These are phyloP conservation scores for Cryptosporidium muris DNA, from an alignment of 169 alveolate species.

Conservation along the genomic window DNA sequence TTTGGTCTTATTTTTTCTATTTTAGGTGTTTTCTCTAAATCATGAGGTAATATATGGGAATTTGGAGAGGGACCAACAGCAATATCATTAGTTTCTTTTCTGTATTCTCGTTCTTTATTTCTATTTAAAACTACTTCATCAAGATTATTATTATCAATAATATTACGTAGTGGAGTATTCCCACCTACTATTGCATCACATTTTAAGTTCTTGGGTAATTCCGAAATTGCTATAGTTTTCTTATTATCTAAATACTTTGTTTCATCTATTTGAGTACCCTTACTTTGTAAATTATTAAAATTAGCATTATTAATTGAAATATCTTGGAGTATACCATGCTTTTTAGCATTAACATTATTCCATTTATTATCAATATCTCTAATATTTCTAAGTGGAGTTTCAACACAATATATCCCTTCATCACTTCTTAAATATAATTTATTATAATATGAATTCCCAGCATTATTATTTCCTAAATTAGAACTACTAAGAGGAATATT, in stretches of 20 bases:
- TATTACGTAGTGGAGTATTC: constrained; percentile 50
- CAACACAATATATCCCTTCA: constrained; percentile 40
- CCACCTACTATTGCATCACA: constrained; percentile 71
- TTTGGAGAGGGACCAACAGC: constrained; percentile 71
- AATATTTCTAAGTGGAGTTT: constrained; percentile 43
- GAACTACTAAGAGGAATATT: neutral
- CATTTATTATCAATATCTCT: constrained; percentile 7
- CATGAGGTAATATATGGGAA: neutral
- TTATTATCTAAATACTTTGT: neutral
- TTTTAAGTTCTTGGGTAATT: neutral
- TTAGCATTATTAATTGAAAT: neutral
- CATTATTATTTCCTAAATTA: constrained; percentile 6
- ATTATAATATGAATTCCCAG: neutral
- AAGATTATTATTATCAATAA: neutral
- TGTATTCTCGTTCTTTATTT: neutral
- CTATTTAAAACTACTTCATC: neutral
- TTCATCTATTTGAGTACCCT: neutral
- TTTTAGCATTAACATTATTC: neutral
- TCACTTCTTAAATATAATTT: too few relatives aligned
- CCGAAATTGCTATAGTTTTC: neutral
- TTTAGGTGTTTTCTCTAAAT: neutral
- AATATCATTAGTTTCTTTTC: constrained; percentile 28
- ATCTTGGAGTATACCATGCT: neutral
- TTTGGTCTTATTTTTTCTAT: neutral
- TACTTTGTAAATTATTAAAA: neutral